Conservation (phyloP, 805 yeast genomes). For the Kodamaea kaohsiungensis region DNA sequence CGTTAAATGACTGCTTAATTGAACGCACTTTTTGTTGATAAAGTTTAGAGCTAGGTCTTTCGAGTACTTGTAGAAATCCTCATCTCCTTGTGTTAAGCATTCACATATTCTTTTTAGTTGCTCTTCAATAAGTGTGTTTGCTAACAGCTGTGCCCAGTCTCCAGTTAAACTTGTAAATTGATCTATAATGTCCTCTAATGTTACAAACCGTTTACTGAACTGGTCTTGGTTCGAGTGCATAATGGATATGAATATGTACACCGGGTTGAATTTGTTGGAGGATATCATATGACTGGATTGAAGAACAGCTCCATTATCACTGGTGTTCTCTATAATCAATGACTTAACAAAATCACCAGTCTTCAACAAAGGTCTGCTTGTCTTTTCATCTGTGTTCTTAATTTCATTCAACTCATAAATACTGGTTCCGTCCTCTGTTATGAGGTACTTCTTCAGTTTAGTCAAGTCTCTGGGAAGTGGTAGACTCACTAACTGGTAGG, state of each 20-base stretch:
- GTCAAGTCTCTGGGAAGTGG: constrained; percentile 6
- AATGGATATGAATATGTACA: constrained; percentile 39
- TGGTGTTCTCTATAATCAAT: neutral
- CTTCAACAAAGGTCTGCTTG: neutral
- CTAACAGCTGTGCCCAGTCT: constrained; percentile 27
- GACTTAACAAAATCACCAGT: constrained; percentile 7
- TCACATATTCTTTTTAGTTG: constrained; percentile 26
- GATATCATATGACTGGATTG: constrained; percentile 43
- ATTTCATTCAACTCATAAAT: constrained; percentile 9
- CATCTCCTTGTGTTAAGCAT: constrained; percentile 32
- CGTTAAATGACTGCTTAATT: constrained; percentile 31
- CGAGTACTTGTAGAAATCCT: constrained; percentile 43
- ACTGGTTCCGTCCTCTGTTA: neutral
- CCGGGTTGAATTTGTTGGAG: constrained; percentile 40
- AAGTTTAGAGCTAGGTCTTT: constrained; percentile 35
- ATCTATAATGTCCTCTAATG: constrained; percentile 49
- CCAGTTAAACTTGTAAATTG: constrained; percentile 27
- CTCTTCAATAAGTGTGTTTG: constrained; percentile 16
- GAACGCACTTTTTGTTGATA: constrained; percentile 38
- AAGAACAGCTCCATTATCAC: constrained; percentile 35
- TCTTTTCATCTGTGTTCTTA: neutral
- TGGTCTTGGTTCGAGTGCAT: constrained; percentile 25
- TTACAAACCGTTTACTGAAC: constrained; percentile 30
- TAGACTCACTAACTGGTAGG: neutral
- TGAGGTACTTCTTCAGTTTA: constrained; percentile 5